A percentile compares a stretch with the other conserved stretches of the same genome.
Evolutionary conservation across 2,329 filamentous ascomycete species (phyloP).

Genomic region (Fusarium xylarioides): DNA sequence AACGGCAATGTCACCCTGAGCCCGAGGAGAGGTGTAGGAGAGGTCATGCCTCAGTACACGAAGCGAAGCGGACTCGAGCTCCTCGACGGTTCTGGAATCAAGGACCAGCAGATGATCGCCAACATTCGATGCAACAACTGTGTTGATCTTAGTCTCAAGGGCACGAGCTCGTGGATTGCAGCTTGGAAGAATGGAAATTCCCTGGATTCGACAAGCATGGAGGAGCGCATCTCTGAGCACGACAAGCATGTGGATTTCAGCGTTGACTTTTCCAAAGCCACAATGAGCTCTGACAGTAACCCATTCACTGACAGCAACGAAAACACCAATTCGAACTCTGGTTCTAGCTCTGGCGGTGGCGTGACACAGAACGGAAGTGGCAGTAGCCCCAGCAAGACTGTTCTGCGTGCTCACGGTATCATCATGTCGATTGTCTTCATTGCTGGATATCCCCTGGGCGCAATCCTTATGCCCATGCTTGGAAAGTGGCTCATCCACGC

Average conservation of each 20-base stretch:
- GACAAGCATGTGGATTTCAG: conserved; percentile 54
- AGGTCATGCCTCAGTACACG: conserved; percentile 59
- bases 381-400: conserved; percentile 35
- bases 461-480: conserved; percentile 67
- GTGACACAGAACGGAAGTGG: conserved; percentile 11
- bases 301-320: conserved; percentile 54
- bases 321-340: conserved; percentile 9
- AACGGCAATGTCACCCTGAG: conserved; percentile 69
- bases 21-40: conserved; percentile 58
- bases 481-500: conserved; percentile 68
- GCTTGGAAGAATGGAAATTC: conserved; percentile 61
- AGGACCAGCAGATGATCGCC: conserved; percentile 62
- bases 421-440: conserved; percentile 69
- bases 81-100: conserved; percentile 67
- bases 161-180: conserved; percentile 59
- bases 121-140: conserved; percentile 67
- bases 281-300: conserved; percentile 58
- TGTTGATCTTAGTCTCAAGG: conserved; percentile 55
- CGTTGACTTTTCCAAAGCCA: conserved; percentile 60
- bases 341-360: conserved; percentile 20
- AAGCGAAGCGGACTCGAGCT: conserved; percentile 58
- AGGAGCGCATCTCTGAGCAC: conserved; percentile 55
- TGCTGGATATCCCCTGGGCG: conserved; percentile 67
- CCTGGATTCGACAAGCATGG: conserved; percentile 54
- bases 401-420: conserved; percentile 62